phyloP scores from a whole-genome alignment of 176 grass and related monocot genomes.

The Aegilops umbellulata region DNA sequence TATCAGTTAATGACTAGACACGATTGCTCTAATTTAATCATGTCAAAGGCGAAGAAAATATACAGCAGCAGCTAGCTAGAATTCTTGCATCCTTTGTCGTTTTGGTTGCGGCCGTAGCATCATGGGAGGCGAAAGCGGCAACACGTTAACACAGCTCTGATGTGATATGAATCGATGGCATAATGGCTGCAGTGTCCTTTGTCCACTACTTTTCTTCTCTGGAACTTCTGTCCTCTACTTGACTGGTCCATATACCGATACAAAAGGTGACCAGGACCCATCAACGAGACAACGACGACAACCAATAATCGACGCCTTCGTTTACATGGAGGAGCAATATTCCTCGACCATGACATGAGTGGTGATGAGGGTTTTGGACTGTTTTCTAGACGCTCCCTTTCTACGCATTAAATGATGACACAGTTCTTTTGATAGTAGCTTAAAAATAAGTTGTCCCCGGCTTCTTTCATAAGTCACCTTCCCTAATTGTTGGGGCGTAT shows the following conservation, averaged over 20 bases:
- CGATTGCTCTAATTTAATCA: too few relatives aligned
- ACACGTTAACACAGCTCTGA: not conserved
- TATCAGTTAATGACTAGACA: too few relatives aligned
- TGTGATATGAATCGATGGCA: not conserved
- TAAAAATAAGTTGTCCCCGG: too few relatives aligned
- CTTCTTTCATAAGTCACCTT: too few relatives aligned
- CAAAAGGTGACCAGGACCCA: not conserved
- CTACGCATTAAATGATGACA: not conserved
- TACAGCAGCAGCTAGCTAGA: too few relatives aligned
- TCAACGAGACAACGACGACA: not conserved
- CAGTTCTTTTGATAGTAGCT: too few relatives aligned
- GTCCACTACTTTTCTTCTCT: not conserved
- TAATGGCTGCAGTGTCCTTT: not conserved
- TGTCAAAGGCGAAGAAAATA: too few relatives aligned
- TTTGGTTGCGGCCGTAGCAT: not conserved
- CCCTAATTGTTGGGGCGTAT: too few relatives aligned
- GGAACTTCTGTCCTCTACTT: not conserved
- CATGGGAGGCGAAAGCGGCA: not conserved
- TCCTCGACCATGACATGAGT: not conserved
- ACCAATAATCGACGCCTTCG: not conserved
- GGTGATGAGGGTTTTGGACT: not conserved
- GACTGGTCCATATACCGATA: not conserved
- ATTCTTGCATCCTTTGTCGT: not conserved
- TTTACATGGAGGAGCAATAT: not conserved
- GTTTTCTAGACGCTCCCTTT: not conserved